Evolutionary conservation across 2,329 filamentous ascomycete species (phyloP), one percentile per base, ranked within the genome.

Genomic region (Fonsecaea erecta): DNA sequence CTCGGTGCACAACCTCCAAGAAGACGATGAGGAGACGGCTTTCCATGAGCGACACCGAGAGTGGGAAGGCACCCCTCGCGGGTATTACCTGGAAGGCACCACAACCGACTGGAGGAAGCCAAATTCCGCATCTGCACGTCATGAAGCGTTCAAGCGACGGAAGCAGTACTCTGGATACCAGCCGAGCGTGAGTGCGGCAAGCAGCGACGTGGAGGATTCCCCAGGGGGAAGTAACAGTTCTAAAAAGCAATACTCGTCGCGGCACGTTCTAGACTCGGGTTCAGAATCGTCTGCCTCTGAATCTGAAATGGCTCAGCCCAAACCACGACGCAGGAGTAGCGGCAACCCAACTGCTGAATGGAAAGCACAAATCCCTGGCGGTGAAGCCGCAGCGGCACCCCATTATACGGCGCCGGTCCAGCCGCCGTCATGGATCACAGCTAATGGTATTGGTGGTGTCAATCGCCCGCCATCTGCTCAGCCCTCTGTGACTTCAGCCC

Each of bases 51-150:
- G 71, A 21, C 68, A 71, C 30, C 68, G 62, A 35, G 72, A 75
- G n/a, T 68, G 71, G 8, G 68, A 70, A 24, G 67, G 71, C 14
- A 70, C 52, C 32, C 52, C 69, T 48, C 65, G 64, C 14, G 75
- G 76, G 3, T 74, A 77, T 62, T 76, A 75, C 60, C 65, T 77
- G 9, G 76, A 77, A 65, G 76, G 77, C 0, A 71, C 66, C 16
- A 77, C 77, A 1, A 73, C 69, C 1, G 73, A 78, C 62, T 77
- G 76, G 75, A 71, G 75, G 61, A 71, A 74, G 37, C 77, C 75
- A 24, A 75, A 78, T 55, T 78, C 76, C 6, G 75, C 76, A 40
- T 71, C 75, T 64, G 77, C 76, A n/a, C 72, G 74, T 37, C 68
- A 72, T n/a, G 73, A 74, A 35, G 74, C 74, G 26, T 67, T 73